Conservation (phyloP, 2,329 filamentous ascomycete genomes). For the Botryotinia calthae region DNA sequence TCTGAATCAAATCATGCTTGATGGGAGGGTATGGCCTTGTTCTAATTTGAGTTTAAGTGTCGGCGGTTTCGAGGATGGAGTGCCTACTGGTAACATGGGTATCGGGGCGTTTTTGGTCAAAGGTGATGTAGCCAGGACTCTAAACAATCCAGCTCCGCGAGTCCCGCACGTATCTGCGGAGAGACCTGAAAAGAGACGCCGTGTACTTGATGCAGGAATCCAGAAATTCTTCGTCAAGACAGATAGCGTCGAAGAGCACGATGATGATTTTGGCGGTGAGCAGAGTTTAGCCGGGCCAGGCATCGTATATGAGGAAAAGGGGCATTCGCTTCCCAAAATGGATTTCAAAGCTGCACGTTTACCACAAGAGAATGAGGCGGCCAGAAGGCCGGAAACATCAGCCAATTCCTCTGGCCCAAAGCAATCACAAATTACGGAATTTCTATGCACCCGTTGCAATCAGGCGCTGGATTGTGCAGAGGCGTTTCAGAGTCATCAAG, state of each 20-base stretch:
- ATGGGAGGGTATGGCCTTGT: constrained; percentile 85
- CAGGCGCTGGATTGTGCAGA: constrained; percentile 56
- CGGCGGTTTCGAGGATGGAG: constrained; percentile 86
- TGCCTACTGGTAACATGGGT: constrained; percentile 72
- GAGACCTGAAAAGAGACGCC: constrained; percentile 37
- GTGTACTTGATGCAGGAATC: constrained; percentile 34
- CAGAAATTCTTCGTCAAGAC: constrained; percentile 36
- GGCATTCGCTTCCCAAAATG: constrained; percentile 2
- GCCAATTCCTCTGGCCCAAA: constrained; percentile 34
- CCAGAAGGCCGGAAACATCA: constrained; percentile 31
- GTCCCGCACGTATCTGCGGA: constrained; percentile 27
- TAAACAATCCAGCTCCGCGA: constrained; percentile 40
- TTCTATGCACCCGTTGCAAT: constrained; percentile 64
- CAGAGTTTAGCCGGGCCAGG: constrained; percentile 27
- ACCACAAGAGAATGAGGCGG: constrained; percentile 34
- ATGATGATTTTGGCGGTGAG: constrained; percentile 35
- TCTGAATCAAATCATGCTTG: constrained; percentile 71
- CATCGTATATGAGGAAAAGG: constrained; percentile 23
- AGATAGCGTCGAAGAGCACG: constrained; percentile 33
- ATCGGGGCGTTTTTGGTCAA: constrained; percentile 85
- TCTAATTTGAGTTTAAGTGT: constrained; percentile 86
- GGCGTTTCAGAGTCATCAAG: constrained; percentile 71
- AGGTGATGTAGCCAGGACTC: constrained; percentile 61
- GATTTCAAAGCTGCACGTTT: constrained; percentile 23
- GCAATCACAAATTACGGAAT: constrained; percentile 41